These are phyloP conservation scores for Mycena leptocephala DNA, from an alignment of 768 basidiomycete species.

Conservation along the genomic window DNA sequence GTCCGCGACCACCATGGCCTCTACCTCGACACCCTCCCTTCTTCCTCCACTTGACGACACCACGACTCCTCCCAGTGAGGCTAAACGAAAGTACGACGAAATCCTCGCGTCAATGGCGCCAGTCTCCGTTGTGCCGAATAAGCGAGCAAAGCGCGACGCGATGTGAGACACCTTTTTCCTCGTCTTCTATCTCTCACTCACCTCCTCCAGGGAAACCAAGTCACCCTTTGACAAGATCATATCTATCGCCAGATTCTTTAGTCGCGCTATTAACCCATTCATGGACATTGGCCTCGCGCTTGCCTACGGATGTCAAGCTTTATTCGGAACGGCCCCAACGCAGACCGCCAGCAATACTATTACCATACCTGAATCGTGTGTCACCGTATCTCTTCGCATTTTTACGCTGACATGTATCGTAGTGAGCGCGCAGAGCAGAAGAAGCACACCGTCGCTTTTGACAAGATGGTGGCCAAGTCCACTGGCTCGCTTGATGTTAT, in stretches of 20 bases:
- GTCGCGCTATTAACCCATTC: background rate
- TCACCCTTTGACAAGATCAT: background rate
- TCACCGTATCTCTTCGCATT: background rate
- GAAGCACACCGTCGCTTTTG: background rate
- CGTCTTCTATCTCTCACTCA: background rate
- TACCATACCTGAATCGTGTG: background rate
- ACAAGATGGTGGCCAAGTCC: background rate
- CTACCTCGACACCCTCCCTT: background rate
- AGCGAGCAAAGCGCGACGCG: background rate
- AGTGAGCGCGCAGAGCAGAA: background rate
- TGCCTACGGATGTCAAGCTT: background rate
- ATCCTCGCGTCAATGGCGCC: background rate
- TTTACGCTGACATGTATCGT: background rate
- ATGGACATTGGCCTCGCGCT: background rate
- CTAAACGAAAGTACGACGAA: slow-evolving; percentile 2
- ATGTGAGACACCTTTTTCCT: background rate
- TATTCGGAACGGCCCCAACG: background rate
- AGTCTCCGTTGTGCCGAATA: background rate
- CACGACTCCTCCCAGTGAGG: background rate
- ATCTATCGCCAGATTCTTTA: background rate
- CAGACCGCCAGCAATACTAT: background rate
- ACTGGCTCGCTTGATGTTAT: background rate
- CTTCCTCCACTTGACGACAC: background rate
- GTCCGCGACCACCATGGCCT: background rate
- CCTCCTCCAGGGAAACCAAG: background rate